Conservation (phyloP, 768 basidiomycete species). For the Nidularia pulvinata region DNA sequence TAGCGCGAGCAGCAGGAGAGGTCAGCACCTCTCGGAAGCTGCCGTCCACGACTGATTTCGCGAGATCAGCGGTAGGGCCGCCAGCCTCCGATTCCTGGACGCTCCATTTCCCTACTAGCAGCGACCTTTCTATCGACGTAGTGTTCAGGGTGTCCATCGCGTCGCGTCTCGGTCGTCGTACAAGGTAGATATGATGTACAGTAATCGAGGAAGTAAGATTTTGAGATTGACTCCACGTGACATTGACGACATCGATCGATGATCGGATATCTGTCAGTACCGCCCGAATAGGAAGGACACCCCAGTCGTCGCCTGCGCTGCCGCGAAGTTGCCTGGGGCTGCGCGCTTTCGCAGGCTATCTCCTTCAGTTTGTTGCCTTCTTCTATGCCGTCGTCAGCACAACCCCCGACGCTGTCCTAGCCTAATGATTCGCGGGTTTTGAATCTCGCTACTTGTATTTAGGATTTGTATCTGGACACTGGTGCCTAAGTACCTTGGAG, state of each 20-base stretch:
- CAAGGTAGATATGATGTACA: not conserved
- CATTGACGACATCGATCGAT: not conserved
- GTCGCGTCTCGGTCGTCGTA: not conserved
- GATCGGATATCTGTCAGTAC: no score
- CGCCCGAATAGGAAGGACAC: no score
- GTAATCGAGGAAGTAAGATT: not conserved
- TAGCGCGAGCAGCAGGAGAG: constrained; percentile 35
- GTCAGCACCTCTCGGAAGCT: constrained; percentile 54
- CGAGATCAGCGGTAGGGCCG: constrained; percentile 30
- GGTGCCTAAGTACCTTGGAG: no score
- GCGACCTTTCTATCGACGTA: constrained; percentile 47
- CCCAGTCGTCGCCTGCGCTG: no score
- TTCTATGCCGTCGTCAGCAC: no score
- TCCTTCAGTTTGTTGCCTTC: no score
- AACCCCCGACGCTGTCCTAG: no score
- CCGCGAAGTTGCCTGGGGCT: no score
- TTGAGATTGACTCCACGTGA: not conserved
- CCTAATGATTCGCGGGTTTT: no score
- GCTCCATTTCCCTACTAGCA: constrained; percentile 53
- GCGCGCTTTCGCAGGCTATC: no score
- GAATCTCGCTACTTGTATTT: no score
- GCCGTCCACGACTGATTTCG: constrained; percentile 58
- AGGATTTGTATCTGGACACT: no score
- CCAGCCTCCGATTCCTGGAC: constrained; percentile 13
- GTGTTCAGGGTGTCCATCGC: constrained; percentile 11